Evolutionary conservation across 2,329 filamentous ascomycete species (phyloP).

Genomic region (Scedosporium dehoogii): DNA sequence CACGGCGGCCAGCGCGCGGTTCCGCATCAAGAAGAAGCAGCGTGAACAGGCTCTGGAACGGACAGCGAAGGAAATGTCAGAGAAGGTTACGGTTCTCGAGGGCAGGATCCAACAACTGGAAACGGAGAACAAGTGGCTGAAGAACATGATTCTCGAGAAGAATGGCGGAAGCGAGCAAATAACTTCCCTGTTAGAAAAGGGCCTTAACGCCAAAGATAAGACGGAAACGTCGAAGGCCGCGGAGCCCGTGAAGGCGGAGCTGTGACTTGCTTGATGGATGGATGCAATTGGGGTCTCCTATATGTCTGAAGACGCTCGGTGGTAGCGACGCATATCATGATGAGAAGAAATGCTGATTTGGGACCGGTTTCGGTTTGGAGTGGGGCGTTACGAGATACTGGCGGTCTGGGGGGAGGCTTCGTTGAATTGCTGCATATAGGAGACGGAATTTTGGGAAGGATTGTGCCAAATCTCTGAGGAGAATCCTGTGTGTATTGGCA

Average conservation of each 20-base stretch:
- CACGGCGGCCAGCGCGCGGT: slow-evolving; percentile 78
- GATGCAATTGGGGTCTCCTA: neutral
- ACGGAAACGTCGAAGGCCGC: slow-evolving; percentile 2
- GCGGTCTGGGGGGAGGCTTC: neutral
- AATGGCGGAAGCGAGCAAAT: slow-evolving; percentile 51
- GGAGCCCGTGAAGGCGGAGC: neutral
- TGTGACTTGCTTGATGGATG: neutral
- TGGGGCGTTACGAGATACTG: neutral
- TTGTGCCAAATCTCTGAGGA: neutral
- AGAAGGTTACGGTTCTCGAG: slow-evolving; percentile 67
- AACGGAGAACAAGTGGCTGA: slow-evolving; percentile 74
- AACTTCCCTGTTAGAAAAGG: slow-evolving; percentile 36
- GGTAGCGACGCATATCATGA: neutral
- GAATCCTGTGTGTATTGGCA: neutral
- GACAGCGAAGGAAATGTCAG: slow-evolving; percentile 71
- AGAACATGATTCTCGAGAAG: slow-evolving; percentile 73
- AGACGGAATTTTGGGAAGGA: neutral
- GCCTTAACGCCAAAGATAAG: slow-evolving; percentile 25
- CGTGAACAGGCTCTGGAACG: slow-evolving; percentile 78
- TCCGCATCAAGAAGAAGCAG: slow-evolving; percentile 94
- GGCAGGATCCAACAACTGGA: slow-evolving; percentile 66
- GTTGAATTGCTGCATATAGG: neutral
- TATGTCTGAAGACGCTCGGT: neutral
- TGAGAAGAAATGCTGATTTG: neutral
- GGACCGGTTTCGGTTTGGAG: neutral